Percentiles rank a stretch among this genome's conserved stretches.
These are phyloP conservation scores for Paecilomyces variotii DNA, from an alignment of 2,329 filamentous ascomycete species.

Conservation along the genomic window DNA sequence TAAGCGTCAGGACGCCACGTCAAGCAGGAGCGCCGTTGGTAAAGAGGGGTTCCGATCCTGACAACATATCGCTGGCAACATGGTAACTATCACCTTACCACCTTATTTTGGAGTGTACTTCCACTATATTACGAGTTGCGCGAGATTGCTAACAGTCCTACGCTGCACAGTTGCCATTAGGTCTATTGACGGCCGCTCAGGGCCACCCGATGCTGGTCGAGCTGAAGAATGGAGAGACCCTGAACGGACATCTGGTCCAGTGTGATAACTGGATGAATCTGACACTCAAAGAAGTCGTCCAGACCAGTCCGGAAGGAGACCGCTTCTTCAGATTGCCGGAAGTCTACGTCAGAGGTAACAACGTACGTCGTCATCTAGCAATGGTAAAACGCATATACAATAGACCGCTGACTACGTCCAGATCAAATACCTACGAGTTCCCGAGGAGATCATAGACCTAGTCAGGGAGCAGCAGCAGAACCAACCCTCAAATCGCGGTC, in stretches of 20 bases:
- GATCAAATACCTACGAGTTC: slow-evolving; percentile 97
- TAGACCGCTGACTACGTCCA: slow-evolving; percentile 29
- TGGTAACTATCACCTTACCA: neutral
- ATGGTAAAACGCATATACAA: neutral
- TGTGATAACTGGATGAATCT: slow-evolving; percentile 99
- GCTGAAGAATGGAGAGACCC: slow-evolving; percentile 93
- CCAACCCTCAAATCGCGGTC: slow-evolving; percentile 41
- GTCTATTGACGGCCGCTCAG: slow-evolving; percentile 88
- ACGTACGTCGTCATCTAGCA: slow-evolving; percentile 51
- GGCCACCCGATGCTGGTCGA: slow-evolving; percentile 97
- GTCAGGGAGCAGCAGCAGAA: slow-evolving; percentile 87
- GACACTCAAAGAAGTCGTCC: slow-evolving; percentile 91
- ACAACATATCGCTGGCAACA: neutral
- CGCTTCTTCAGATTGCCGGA: slow-evolving; percentile 88
- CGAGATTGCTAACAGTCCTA: neutral
- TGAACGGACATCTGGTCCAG: slow-evolving; percentile 90
- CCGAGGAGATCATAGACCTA: slow-evolving; percentile 90
- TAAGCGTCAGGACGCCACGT: neutral
- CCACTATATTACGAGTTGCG: slow-evolving; percentile 3
- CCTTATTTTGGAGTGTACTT: neutral
- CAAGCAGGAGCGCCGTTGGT: neutral
- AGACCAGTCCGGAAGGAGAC: slow-evolving; percentile 91
- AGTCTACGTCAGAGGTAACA: slow-evolving; percentile 95
- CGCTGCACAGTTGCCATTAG: slow-evolving; percentile 50
- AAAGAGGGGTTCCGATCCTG: neutral